Evolutionary conservation across 2,329 filamentous ascomycete genomes (phyloP).

Genomic region (Trichoderma semiorbis): DNA sequence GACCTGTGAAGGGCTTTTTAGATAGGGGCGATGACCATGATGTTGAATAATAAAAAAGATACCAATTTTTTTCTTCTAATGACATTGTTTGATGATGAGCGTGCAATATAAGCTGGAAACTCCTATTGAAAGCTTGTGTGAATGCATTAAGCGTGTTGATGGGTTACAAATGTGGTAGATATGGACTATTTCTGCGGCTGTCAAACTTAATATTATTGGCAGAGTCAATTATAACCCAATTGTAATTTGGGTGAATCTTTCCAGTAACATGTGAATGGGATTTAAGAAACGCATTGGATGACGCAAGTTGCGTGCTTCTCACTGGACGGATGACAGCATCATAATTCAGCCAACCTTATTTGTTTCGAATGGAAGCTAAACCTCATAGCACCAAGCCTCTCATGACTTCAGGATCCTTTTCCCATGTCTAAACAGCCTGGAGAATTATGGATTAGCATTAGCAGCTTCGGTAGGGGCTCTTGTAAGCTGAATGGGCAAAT

Average conservation of each 20-base stretch:
- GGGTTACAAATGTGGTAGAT: not conserved
- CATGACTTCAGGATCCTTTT: too few relatives aligned
- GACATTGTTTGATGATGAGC: not conserved
- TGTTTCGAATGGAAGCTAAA: too few relatives aligned
- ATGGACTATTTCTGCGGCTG: not conserved
- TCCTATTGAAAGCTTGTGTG: too few relatives aligned
- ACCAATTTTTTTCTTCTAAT: not conserved
- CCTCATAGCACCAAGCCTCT: too few relatives aligned
- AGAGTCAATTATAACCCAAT: not conserved
- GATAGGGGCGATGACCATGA: not conserved
- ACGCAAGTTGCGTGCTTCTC: not conserved
- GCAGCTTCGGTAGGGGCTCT: too few relatives aligned
- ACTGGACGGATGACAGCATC: not conserved
- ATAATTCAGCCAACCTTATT: too few relatives aligned
- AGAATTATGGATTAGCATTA: too few relatives aligned
- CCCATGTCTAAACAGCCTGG: too few relatives aligned
- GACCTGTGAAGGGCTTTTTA: not conserved
- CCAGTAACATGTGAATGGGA: not conserved
- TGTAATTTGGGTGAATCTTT: not conserved
- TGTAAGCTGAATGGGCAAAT: not conserved
- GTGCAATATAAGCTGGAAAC: not conserved
- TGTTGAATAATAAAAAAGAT: slow-evolving; percentile 11
- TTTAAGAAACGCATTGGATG: not conserved
- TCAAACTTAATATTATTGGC: not conserved
- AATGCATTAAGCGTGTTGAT: not conserved